Conservation (phyloP, 495 filamentous ascomycete species). For the Apodospora peruviana region DNA sequence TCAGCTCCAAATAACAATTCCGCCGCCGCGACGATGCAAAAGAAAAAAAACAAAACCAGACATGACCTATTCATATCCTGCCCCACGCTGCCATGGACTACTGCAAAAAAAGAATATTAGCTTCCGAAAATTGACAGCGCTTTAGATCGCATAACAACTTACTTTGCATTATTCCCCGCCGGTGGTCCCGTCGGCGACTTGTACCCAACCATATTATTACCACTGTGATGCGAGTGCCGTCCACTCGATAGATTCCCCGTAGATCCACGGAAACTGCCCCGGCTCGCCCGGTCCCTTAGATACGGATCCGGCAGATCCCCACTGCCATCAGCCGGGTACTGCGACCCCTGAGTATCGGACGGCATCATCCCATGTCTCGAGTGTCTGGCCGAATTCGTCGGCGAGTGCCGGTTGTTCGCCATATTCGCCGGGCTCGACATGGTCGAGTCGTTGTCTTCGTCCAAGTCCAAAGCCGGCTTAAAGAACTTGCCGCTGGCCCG, state of each 20-base stretch:
- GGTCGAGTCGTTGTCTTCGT: slow-evolving; percentile 61
- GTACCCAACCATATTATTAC: not conserved
- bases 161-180: not conserved
- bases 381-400: slow-evolving; percentile 9
- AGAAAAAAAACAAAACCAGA: not conserved
- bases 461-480: slow-evolving; percentile 57
- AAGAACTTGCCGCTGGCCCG: slow-evolving; percentile 73
- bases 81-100: slow-evolving; percentile 52
- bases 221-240: not conserved
- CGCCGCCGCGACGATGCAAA: no score
- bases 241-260: not conserved
- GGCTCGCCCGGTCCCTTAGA: slow-evolving; percentile 13
- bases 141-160: not conserved
- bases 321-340: not conserved
- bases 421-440: slow-evolving; percentile 37
- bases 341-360: not conserved
- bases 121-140: not conserved
- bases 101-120: slow-evolving; percentile 1
- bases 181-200: not conserved
- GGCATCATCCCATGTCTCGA: slow-evolving; percentile 13
- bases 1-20: no score
- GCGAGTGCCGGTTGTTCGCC: slow-evolving; percentile 21
- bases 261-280: slow-evolving; percentile 16
- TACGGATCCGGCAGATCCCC: slow-evolving; percentile 1
- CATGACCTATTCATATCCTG: slow-evolving; percentile 40